These are phyloP conservation scores for Salix arbutifolia DNA, from an alignment of 345 rosid species.

Conservation along the genomic window DNA sequence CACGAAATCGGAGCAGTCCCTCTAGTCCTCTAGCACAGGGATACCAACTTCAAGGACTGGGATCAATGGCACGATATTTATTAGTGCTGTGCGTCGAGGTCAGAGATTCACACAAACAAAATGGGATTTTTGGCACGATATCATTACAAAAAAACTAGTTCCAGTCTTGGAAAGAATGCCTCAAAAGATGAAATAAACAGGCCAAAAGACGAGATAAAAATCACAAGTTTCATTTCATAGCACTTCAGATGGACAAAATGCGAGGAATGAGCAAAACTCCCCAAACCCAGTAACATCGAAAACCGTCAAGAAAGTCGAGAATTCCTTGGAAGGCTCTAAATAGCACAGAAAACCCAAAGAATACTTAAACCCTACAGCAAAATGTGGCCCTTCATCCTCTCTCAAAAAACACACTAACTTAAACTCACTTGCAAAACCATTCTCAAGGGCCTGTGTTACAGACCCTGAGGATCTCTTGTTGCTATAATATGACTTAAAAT, in stretches of 20 bases:
- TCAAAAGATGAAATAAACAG: not conserved
- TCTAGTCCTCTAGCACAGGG: no score
- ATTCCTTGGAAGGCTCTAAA: conserved; percentile 57
- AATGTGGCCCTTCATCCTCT: conserved; percentile 16
- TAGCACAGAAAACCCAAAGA: conserved; percentile 62
- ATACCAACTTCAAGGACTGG: not conserved
- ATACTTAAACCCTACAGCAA: not conserved
- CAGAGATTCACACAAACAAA: not conserved
- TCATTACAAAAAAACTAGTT: not conserved
- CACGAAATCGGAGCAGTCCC: not conserved
- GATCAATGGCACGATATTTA: not conserved
- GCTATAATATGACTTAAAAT: not conserved
- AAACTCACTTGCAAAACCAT: conserved; percentile 22
- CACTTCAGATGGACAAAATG: not conserved
- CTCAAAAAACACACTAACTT: conserved; percentile 12
- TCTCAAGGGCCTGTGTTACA: conserved; percentile 18
- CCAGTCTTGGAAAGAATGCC: not conserved
- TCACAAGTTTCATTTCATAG: not conserved
- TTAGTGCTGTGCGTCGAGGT: not conserved
- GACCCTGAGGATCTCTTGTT: conserved; percentile 19
- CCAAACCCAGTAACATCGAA: not conserved
- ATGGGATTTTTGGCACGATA: not conserved
- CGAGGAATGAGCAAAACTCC: conserved; percentile 8
- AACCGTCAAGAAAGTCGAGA: not conserved
- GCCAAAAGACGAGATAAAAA: not conserved